Percentiles rank a stretch among this genome's conserved stretches.
phyloP scores from a whole-genome alignment of 331 rosid genomes.

The Rosa hybrid region DNA sequence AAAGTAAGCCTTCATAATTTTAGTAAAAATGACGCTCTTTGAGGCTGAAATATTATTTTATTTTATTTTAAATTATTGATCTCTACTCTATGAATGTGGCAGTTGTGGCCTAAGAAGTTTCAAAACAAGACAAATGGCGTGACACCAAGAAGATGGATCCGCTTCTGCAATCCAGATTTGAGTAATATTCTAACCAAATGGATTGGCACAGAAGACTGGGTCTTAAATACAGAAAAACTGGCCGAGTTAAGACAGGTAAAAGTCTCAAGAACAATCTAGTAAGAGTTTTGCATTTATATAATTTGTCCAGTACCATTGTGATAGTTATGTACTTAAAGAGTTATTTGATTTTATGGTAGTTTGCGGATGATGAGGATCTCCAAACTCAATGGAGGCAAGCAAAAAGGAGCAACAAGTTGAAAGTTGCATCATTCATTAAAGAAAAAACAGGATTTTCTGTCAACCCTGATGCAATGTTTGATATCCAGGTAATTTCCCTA shows the following conservation, averaged over 20 bases:
- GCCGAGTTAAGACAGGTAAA: slow-evolving; percentile 74
- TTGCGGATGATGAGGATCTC: slow-evolving; percentile 78
- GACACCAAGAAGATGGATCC: slow-evolving; percentile 99
- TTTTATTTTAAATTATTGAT: slow-evolving; percentile 15
- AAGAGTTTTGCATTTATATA: neutral
- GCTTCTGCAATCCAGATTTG: slow-evolving; percentile 86
- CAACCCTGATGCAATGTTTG: slow-evolving; percentile 92
- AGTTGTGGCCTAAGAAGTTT: slow-evolving; percentile 96
- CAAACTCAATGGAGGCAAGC: slow-evolving; percentile 86
- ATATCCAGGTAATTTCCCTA: slow-evolving; percentile 69
- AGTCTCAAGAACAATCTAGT: neutral
- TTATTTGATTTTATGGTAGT: slow-evolving; percentile 47
- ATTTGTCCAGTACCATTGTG: slow-evolving; percentile 18
- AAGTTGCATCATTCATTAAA: slow-evolving; percentile 68
- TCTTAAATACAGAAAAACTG: slow-evolving; percentile 77
- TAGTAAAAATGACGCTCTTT: slow-evolving; percentile 20
- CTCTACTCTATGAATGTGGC: slow-evolving; percentile 37
- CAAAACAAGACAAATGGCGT: slow-evolving; percentile 99
- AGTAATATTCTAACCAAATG: slow-evolving; percentile 70
- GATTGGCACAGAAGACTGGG: slow-evolving; percentile 93
- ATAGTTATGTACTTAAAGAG: slow-evolving; percentile 29
- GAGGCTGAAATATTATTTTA: neutral
- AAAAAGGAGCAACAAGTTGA: slow-evolving; percentile 78
- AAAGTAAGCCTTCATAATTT: slow-evolving; percentile 45
- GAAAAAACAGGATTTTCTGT: slow-evolving; percentile 90